Percentiles rank a stretch among this genome's conserved stretches.
These are phyloP conservation scores for Cicer yamashitae DNA, from an alignment of 306 rosid genomes.

Conservation along the genomic window DNA sequence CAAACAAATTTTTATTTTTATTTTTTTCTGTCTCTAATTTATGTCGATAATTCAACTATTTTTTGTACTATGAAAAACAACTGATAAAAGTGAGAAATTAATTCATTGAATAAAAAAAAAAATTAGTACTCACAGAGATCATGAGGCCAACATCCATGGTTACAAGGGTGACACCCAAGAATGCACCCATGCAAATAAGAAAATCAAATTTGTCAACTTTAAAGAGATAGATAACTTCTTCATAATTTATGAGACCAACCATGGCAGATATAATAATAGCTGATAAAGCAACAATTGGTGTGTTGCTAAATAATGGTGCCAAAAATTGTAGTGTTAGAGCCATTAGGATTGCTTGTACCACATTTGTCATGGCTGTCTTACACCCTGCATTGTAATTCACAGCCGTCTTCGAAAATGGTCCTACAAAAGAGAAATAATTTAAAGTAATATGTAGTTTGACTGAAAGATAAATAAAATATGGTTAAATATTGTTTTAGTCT, in stretches of 20 bases:
- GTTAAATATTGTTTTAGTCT: no score
- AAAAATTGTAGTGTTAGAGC: conserved; percentile 62
- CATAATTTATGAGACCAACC: conserved; percentile 71
- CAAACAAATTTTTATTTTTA: no score
- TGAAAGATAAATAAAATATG: no score
- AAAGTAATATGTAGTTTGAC: no score
- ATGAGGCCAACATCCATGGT: conserved; percentile 78
- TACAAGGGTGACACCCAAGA: conserved; percentile 61
- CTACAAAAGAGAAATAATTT: conserved; percentile 45
- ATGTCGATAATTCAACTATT: background rate
- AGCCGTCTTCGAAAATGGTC: conserved; percentile 95
- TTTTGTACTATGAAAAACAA: background rate
- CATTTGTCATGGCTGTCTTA: conserved; percentile 68
- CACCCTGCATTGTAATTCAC: conserved; percentile 88
- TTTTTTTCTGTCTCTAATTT: background rate
- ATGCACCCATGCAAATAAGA: conserved; percentile 69
- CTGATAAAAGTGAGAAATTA: background rate
- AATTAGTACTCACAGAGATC: conserved; percentile 63
- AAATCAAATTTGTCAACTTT: conserved; percentile 91
- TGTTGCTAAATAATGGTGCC: conserved; percentile 81
- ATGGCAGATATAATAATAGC: conserved; percentile 84
- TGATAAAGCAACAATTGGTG: conserved; percentile 84
- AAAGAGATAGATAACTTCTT: conserved; percentile 55
- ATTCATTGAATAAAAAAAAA: background rate
- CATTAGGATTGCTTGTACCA: conserved; percentile 63